Percentiles rank a stretch among this genome's conserved stretches.
phyloP scores from a whole-genome alignment of 805 yeast genomes.

The Sungouiella blattae region DNA sequence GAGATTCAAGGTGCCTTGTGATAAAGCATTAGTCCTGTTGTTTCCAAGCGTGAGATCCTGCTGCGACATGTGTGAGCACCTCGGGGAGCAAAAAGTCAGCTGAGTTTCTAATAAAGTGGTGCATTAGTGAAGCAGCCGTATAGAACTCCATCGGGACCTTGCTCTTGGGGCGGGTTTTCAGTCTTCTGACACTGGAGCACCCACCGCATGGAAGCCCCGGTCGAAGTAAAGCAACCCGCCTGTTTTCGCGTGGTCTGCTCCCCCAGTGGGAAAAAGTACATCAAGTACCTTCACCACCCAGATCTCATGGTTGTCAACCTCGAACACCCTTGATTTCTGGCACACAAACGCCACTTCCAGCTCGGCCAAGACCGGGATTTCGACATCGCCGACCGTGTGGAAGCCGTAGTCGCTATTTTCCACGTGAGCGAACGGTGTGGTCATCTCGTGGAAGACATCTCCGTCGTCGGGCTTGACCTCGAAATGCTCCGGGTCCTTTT shows the following conservation, averaged over 20 bases:
- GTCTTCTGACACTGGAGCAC: constrained; percentile 25
- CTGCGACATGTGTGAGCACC: too few relatives aligned
- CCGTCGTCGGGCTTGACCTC: constrained; percentile 23
- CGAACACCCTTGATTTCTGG: constrained; percentile 46
- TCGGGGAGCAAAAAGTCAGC: too few relatives aligned
- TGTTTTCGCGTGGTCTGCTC: constrained; percentile 19
- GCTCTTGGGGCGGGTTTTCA: too few relatives aligned
- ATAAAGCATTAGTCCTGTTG: too few relatives aligned
- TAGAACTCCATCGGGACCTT: too few relatives aligned
- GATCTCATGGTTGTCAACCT: constrained; percentile 81
- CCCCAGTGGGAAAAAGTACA: constrained; percentile 33
- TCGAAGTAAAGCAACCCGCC: constrained; percentile 71
- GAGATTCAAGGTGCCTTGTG: too few relatives aligned
- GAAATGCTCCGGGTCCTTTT: constrained; percentile 37
- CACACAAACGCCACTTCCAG: constrained; percentile 65
- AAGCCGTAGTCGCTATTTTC: constrained; percentile 31
- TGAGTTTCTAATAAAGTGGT: too few relatives aligned
- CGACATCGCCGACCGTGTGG: constrained; percentile 17
- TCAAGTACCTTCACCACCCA: constrained; percentile 81
- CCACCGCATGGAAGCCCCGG: constrained; percentile 52
- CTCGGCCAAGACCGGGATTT: constrained; percentile 54
- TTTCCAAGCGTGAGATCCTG: too few relatives aligned
- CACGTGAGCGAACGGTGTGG: constrained; percentile 50
- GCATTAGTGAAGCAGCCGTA: too few relatives aligned
- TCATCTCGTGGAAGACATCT: constrained; percentile 40